phyloP scores from a whole-genome alignment of 2,329 filamentous ascomycete genomes.

The Calycina herbarum region DNA sequence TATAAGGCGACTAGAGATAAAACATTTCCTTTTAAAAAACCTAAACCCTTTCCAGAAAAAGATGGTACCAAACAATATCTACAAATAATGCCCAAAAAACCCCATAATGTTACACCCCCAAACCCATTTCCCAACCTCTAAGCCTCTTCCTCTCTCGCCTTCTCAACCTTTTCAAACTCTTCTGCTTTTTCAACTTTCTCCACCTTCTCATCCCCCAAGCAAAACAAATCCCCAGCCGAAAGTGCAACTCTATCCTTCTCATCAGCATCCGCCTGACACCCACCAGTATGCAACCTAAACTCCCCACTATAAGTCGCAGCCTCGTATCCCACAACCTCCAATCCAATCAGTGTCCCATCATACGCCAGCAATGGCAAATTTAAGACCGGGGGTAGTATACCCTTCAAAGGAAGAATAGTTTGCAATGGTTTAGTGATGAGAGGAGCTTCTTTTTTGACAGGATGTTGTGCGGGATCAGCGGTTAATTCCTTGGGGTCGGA shows the following conservation, averaged over 20 bases:
- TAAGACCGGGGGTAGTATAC: constrained; percentile 45
- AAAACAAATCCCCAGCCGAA: constrained; percentile 33
- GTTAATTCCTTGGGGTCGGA: constrained; percentile 26
- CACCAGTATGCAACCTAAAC: constrained; percentile 68
- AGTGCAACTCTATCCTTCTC: constrained; percentile 23
- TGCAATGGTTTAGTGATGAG: constrained; percentile 52
- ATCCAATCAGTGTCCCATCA: constrained; percentile 53
- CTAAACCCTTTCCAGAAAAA: not conserved
- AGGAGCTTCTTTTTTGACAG: constrained; percentile 34
- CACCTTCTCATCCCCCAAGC: constrained; percentile 26
- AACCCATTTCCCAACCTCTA: not conserved
- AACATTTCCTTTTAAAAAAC: not conserved
- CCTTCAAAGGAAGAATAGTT: constrained; percentile 48
- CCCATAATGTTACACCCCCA: not conserved
- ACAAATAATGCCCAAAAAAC: not conserved
- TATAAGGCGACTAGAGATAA: not conserved
- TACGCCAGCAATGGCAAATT: constrained; percentile 63
- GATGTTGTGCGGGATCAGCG: constrained; percentile 32
- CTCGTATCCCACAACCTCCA: constrained; percentile 43
- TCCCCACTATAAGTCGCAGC: constrained; percentile 53
- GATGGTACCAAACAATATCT: not conserved
- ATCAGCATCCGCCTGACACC: constrained; percentile 47
- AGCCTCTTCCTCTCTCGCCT: not conserved
- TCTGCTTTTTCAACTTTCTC: constrained; percentile 8
- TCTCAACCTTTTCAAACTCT: not conserved